These are phyloP conservation scores for Ceratocystis diversiconidia DNA, from an alignment of 2,329 filamentous ascomycete genomes.

Conservation along the genomic window DNA sequence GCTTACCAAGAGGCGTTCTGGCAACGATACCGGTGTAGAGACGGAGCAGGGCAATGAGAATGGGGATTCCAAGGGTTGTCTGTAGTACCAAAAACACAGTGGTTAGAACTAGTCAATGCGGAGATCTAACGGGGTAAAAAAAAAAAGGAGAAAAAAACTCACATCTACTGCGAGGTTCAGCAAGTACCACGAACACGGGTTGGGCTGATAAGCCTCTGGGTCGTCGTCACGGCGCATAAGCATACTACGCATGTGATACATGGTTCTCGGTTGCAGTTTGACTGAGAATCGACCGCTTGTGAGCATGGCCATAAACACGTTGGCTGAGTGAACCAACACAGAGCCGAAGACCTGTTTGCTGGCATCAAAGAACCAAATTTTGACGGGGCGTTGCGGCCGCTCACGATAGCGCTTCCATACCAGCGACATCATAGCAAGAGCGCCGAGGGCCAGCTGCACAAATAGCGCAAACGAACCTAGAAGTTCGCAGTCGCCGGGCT, in stretches of 20 bases:
- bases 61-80: slow-evolving; percentile 93
- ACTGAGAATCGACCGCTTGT: slow-evolving; percentile 72
- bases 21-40: slow-evolving; percentile 57
- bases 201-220: slow-evolving; percentile 53
- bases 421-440: slow-evolving; percentile 66
- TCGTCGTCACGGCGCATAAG: slow-evolving; percentile 29
- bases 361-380: slow-evolving; percentile 96
- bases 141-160: slow-evolving; percentile 31
- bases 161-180: slow-evolving; percentile 92
- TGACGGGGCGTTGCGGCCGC: slow-evolving; percentile 76
- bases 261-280: slow-evolving; percentile 36
- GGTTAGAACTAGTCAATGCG: slow-evolving; percentile 5
- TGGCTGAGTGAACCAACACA: slow-evolving; percentile 77
- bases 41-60: slow-evolving; percentile 77
- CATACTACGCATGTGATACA: slow-evolving; percentile 27
- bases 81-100: slow-evolving; percentile 26
- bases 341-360: slow-evolving; percentile 96
- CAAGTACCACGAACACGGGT: slow-evolving; percentile 93
- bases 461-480: slow-evolving; percentile 83
- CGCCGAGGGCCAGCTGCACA: slow-evolving; percentile 75
- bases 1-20: slow-evolving; percentile 64
- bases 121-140: slow-evolving; percentile 3
- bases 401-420: slow-evolving; percentile 92
- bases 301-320: slow-evolving; percentile 92
- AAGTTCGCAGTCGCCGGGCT: slow-evolving; percentile 62